These are phyloP conservation scores for Euryodendron excelsum DNA, from an alignment of 148 eudicot species.

Conservation along the genomic window DNA sequence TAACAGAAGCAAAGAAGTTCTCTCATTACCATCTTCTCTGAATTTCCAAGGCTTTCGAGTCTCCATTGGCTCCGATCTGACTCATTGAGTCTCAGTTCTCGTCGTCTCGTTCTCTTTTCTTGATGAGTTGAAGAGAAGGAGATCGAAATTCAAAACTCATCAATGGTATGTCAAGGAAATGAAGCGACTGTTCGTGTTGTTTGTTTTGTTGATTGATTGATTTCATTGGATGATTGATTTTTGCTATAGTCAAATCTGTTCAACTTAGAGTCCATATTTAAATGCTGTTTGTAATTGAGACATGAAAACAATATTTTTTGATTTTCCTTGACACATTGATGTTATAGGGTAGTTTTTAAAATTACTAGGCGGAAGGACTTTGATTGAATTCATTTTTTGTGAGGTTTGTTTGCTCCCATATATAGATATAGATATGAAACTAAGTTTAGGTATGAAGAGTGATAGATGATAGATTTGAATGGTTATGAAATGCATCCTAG, in stretches of 20 bases:
- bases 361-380: not conserved
- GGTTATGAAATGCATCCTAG: not conserved
- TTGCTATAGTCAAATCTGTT: constrained; percentile 20
- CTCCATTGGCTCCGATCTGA: constrained; percentile 44
- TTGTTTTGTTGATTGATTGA: constrained; percentile 7
- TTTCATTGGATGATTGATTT: not conserved
- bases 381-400: not conserved
- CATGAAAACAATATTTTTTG: not conserved
- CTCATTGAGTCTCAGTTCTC: constrained; percentile 25
- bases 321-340: not conserved
- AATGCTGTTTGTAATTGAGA: not conserved
- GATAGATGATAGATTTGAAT: constrained; percentile 1
- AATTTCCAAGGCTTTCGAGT: constrained; percentile 2
- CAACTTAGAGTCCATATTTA: constrained; percentile 13
- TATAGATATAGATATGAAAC: not conserved
- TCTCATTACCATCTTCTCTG: constrained; percentile 1
- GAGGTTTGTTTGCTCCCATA: too few relatives aligned
- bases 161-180: constrained; percentile 38
- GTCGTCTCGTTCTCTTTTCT: constrained; percentile 15
- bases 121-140: constrained; percentile 36
- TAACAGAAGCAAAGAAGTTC: constrained; percentile 4
- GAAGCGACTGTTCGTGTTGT: too few relatives aligned
- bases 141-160: constrained; percentile 23
- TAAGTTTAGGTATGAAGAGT: not conserved
- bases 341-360: not conserved